Base-by-base conservation (phyloP, 2,329 filamentous ascomycete genomes). In the Colletotrichum liriopes region DNA sequence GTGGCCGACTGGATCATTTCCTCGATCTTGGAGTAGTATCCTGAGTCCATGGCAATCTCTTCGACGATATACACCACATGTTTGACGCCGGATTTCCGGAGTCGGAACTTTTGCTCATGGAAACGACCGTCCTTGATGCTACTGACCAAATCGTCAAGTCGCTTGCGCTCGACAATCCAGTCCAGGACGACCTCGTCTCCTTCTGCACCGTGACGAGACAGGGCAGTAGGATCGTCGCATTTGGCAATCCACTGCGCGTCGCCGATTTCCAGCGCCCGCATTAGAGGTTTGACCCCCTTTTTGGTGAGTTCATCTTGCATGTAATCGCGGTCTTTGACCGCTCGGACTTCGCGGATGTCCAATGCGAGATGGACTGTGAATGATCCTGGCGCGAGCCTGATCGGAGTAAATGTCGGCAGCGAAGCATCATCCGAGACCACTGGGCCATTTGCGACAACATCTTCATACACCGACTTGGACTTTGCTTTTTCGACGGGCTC, bases 101-200 rank as follows among this genome's bases (percentile, higher is more conserved):
- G 86, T 1, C 94, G 91, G 78, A 95, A 96, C 79, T 96, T 96
- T 79, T 96, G 94, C 79, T 96, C 94, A 75, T 93, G 92, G 76
- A 95, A 96, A 2, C 94, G 90, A 1, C 93, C 93, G 74, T 96
- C 94, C 80, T 93, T 94, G 82, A 96, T 94, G 73, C 93, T 95
- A 62, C 88, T 85, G n/a, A 96, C 87, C 58, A 96, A 83, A 79
- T 96, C 94, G 77, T 96, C 93, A 0, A 95, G 87, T 11, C 94
- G 87, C 79, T 96, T 96, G 73, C 94, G 88, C 82, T 96, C 94
- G 1, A 95, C 88, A 55, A 96, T 93, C 86, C 92, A 94, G 80
- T 96, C 93, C 5, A 96, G 85, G 58, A 94, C 90, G 16, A 96
- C 82, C 79, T 95, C 93, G 71, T 90, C 88, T 20, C 92, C 90